These are phyloP conservation scores for Ajuga chamaepitys DNA, from an alignment of 257 asterid species.

Conservation along the genomic window DNA sequence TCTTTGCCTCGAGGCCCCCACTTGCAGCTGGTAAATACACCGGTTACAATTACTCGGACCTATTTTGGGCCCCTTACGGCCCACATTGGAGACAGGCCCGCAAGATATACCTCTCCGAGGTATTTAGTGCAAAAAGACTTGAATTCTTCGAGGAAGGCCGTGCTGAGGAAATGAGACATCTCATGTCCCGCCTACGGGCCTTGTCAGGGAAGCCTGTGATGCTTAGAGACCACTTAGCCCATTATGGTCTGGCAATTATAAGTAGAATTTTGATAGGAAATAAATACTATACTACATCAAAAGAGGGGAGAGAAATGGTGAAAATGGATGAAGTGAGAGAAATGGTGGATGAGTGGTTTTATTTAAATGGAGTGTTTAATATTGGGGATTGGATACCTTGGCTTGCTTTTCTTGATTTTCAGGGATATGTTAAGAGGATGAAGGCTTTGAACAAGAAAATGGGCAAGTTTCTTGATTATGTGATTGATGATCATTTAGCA, in stretches of 20 bases:
- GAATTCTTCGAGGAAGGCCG: conserved; percentile 22
- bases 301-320: no score
- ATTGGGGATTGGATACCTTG: conserved; percentile 51
- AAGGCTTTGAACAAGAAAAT: conserved; percentile 20
- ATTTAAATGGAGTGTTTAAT: conserved; percentile 22
- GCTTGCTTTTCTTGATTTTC: conserved; percentile 30
- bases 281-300: conserved; percentile 12
- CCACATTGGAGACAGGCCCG: conserved; percentile 32
- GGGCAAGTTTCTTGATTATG: conserved; percentile 20
- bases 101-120: conserved; percentile 16
- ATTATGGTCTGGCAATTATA: conserved; percentile 7
- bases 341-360: conserved; percentile 31
- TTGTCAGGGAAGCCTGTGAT: conserved; percentile 23
- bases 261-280: conserved; percentile 25
- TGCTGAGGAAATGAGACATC: conserved; percentile 12
- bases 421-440: conserved; percentile 37
- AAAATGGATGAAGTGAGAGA: conserved; percentile 12
- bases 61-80: conserved; percentile 34
- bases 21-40: conserved; percentile 31
- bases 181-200: conserved; percentile 17
- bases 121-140: conserved; percentile 17
- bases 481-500: conserved; percentile 21
- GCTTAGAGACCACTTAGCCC: conserved; percentile 15
- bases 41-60: conserved; percentile 16
- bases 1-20: conserved; percentile 29